These are phyloP conservation scores for Boletus pseudopeckii DNA, from an alignment of 768 basidiomycete species.

Conservation along the genomic window DNA sequence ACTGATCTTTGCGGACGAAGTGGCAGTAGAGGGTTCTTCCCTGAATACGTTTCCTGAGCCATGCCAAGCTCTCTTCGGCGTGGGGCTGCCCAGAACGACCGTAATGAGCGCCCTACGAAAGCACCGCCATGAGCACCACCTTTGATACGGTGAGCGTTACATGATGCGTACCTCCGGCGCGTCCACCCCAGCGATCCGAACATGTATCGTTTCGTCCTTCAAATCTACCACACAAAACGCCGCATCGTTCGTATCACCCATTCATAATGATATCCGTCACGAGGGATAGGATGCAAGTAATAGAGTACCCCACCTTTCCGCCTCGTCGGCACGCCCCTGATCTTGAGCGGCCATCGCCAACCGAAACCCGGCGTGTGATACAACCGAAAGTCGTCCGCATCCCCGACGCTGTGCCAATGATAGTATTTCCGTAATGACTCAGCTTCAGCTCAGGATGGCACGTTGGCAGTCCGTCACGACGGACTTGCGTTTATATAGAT, in stretches of 20 bases:
- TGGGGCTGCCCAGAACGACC: conserved; percentile 78
- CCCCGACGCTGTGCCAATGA: conserved; percentile 58
- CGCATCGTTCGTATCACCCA: neutral
- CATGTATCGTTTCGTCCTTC: conserved; percentile 77
- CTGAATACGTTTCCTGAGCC: conserved; percentile 57
- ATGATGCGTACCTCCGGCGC: conserved; percentile 73
- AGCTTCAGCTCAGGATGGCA: neutral
- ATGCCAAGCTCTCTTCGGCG: conserved; percentile 67
- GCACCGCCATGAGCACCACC: neutral
- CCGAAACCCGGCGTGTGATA: conserved; percentile 83
- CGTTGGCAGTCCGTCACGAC: neutral
- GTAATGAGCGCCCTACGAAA: conserved; percentile 69
- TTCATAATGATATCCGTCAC: neutral
- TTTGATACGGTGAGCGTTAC: too few relatives aligned
- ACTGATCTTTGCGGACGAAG: conserved; percentile 75
- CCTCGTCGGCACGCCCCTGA: conserved; percentile 57
- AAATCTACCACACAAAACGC: conserved; percentile 46
- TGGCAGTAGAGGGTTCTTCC: conserved; percentile 69
- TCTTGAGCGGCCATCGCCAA: conserved; percentile 70
- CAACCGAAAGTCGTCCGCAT: conserved; percentile 80
- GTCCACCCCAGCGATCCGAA: conserved; percentile 88
- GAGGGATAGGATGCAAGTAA: neutral
- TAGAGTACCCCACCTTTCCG: conserved; percentile 45
- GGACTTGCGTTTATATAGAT: neutral
- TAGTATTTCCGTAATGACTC: neutral